Evolutionary conservation across 176 grass and related monocot species (phyloP).

Genomic region (Bothriochloa decipiens): DNA sequence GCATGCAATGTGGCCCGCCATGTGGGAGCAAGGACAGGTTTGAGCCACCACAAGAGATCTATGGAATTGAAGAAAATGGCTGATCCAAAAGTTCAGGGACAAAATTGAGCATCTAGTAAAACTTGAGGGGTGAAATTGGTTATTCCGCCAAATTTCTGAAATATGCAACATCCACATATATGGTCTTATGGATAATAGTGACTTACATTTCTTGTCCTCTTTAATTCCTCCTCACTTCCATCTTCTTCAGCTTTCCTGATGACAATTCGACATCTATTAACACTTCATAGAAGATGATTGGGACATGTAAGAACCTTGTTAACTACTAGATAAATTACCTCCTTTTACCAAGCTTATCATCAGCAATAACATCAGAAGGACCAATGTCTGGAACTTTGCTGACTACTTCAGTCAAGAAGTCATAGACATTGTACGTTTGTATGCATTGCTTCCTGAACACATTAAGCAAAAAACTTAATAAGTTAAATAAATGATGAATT

Average conservation of each 20-base stretch:
- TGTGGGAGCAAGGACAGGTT: not conserved
- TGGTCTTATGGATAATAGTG: not conserved
- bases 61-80: not conserved
- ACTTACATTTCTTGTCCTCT: constrained; percentile 62
- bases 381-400: constrained; percentile 86
- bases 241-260: constrained; percentile 68
- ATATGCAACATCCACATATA: constrained; percentile 6
- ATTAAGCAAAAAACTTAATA: constrained; percentile 30
- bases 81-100: not conserved
- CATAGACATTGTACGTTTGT: constrained; percentile 81
- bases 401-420: constrained; percentile 92
- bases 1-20: not conserved
- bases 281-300: not conserved
- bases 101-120: not conserved
- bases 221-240: constrained; percentile 54
- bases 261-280: constrained; percentile 21
- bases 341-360: constrained; percentile 69
- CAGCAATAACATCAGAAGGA: constrained; percentile 61
- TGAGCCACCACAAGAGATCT: not conserved
- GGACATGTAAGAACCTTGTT: constrained; percentile 25
- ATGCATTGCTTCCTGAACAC: constrained; percentile 86
- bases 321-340: constrained; percentile 35
- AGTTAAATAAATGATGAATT: not conserved
- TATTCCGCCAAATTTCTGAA: not conserved
- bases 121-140: not conserved